phyloP scores from a whole-genome alignment of 495 filamentous ascomycete genomes.

The Aspergillus panamensis region DNA sequence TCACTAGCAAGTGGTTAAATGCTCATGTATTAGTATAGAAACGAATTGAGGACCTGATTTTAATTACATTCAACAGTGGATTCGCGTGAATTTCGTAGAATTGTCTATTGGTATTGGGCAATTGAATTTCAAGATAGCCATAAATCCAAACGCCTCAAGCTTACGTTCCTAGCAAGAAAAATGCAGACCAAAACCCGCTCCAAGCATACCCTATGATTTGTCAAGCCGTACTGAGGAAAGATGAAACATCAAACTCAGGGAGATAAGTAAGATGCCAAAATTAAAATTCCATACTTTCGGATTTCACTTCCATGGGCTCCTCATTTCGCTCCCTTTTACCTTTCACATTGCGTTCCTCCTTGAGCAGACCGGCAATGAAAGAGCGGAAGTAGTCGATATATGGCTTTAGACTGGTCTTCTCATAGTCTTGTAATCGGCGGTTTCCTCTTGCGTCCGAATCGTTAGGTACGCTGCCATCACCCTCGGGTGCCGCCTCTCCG shows the following conservation, averaged over 20 bases:
- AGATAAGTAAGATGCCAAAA: conserved; percentile 3
- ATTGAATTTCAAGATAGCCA: neutral
- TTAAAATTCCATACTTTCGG: conserved; percentile 53
- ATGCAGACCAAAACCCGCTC: conserved; percentile 12
- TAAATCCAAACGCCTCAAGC: conserved; percentile 1
- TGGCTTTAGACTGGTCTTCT: conserved; percentile 92
- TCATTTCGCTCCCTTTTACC: conserved; percentile 70
- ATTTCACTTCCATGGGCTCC: conserved; percentile 48
- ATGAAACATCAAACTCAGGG: neutral
- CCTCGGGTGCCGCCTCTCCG: conserved; percentile 31
- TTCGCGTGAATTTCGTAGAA: neutral
- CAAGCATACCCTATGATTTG: conserved; percentile 3
- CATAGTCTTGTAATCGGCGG: conserved; percentile 74
- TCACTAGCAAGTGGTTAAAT: conserved; percentile 2
- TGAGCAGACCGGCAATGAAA: conserved; percentile 74
- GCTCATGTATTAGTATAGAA: conserved; percentile 26
- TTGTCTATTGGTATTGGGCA: too few species aligned
- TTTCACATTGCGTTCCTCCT: conserved; percentile 73
- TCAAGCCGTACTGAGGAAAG: neutral
- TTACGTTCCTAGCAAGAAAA: neutral
- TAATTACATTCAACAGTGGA: conserved; percentile 11
- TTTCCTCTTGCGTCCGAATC: conserved; percentile 34
- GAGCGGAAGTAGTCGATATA: conserved; percentile 85
- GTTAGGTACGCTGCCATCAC: conserved; percentile 38
- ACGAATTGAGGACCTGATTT: conserved; percentile 17